Evolutionary conservation across 164 flowering plant genomes (phyloP).

Genomic region (Cinnamomum micranthum): DNA sequence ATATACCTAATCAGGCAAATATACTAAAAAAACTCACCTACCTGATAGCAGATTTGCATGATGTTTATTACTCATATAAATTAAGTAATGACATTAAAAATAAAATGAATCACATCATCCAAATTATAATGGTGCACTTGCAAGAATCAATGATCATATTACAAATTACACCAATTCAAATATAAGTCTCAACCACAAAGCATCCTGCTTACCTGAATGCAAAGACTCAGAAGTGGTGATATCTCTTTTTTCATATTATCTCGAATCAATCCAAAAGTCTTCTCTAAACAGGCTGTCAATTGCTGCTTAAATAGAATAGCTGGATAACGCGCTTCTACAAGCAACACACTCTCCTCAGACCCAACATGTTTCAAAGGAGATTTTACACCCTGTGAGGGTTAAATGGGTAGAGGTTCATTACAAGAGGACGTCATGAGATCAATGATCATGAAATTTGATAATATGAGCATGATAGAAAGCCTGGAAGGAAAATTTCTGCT

Average conservation of each 20-base stretch:
- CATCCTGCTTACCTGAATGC: conserved; percentile 66
- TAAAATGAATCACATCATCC: background rate
- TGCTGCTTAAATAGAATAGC: conserved; percentile 90
- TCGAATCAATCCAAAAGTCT: conserved; percentile 86
- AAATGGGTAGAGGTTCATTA: background rate
- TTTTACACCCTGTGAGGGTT: conserved; percentile 47
- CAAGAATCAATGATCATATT: background rate
- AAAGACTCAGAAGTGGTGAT: conserved; percentile 57
- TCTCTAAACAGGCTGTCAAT: conserved; percentile 86
- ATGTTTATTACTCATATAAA: too few relatives aligned
- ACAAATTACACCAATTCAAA: background rate
- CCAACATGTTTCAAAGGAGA: conserved; percentile 67
- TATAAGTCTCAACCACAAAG: background rate
- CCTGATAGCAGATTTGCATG: too few relatives aligned
- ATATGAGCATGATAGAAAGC: background rate
- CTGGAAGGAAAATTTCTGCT: background rate
- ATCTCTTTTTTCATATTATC: conserved; percentile 90
- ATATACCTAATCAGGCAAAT: too few relatives aligned
- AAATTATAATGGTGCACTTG: background rate
- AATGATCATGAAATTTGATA: background rate
- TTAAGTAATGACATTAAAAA: too few relatives aligned
- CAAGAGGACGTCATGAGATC: background rate
- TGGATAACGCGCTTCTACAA: conserved; percentile 83
- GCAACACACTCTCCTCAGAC: conserved; percentile 55
- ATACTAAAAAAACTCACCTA: too few relatives aligned